A percentile compares a stretch with the other conserved stretches of the same genome.
These are phyloP conservation scores for Fraxinus dipetala DNA, from an alignment of 305 asterid species.

Conservation along the genomic window DNA sequence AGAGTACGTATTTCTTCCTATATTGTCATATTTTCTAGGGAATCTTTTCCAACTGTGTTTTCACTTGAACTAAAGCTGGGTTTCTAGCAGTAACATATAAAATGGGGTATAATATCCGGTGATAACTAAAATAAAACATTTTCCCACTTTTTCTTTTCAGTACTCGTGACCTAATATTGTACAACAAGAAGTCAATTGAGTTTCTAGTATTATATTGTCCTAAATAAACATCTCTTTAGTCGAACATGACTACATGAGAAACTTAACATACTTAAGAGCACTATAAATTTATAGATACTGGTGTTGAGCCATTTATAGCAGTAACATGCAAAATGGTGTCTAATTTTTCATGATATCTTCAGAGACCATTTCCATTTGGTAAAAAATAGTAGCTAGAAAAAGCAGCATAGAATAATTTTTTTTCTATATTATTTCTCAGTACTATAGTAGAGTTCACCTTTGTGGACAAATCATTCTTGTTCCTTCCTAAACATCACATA, in stretches of 20 bases:
- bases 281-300: neutral
- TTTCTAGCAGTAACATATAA: neutral
- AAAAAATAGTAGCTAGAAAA: neutral
- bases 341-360: neutral
- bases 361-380: neutral
- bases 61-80: no score
- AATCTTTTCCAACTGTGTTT: no score
- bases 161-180: neutral
- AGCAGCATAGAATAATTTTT: neutral
- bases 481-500: neutral
- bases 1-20: slow-evolving; percentile 35
- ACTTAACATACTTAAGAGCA: neutral
- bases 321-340: neutral
- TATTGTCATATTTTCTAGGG: no score
- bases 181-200: neutral
- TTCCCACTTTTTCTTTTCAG: neutral
- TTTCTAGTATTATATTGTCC: neutral
- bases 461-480: neutral
- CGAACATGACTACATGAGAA: no score
- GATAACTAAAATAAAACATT: neutral
- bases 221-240: neutral
- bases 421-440: neutral
- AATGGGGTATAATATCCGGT: no score
- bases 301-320: neutral
- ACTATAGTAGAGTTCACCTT: neutral